These are phyloP conservation scores for Colletotrichum neosansevieriae DNA, from an alignment of 2,329 filamentous ascomycete species.

Conservation along the genomic window DNA sequence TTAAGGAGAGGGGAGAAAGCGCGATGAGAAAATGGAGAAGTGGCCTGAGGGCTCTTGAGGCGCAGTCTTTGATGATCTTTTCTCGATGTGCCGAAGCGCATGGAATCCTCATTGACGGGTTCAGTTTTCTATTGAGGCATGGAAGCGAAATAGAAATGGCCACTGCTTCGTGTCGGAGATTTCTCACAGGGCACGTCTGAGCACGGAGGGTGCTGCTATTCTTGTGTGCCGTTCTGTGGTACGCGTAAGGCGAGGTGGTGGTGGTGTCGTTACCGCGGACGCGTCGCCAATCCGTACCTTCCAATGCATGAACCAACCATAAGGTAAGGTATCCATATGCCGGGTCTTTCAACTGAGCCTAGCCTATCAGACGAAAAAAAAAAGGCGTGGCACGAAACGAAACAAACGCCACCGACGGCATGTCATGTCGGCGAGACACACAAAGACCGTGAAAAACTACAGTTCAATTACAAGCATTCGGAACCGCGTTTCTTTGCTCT, in stretches of 20 bases:
- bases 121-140: not conserved
- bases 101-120: not conserved
- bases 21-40: slow-evolving; percentile 4
- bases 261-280: slow-evolving; percentile 13
- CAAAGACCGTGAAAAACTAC: not conserved
- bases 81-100: slow-evolving; percentile 6
- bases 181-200: slow-evolving; percentile 20
- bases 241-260: not conserved
- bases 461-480: not conserved
- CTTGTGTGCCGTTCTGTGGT: not conserved
- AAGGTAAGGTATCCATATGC: not conserved
- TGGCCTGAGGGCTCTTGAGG: slow-evolving; percentile 18
- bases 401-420: slow-evolving; percentile 18
- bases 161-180: slow-evolving; percentile 22
- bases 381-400: slow-evolving; percentile 26
- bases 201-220: slow-evolving; percentile 18
- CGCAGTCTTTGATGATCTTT: not conserved
- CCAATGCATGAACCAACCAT: slow-evolving; percentile 2
- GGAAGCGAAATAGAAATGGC: slow-evolving; percentile 1
- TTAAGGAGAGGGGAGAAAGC: not conserved
- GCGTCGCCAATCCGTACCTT: slow-evolving; percentile 15
- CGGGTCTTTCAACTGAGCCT: slow-evolving; percentile 7
- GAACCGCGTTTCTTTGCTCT: not conserved
- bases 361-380: slow-evolving; percentile 25
- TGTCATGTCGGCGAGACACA: not conserved